These are phyloP conservation scores for Friedmanniomyces endolithicus DNA, from an alignment of 495 filamentous ascomycete species.

Conservation along the genomic window DNA sequence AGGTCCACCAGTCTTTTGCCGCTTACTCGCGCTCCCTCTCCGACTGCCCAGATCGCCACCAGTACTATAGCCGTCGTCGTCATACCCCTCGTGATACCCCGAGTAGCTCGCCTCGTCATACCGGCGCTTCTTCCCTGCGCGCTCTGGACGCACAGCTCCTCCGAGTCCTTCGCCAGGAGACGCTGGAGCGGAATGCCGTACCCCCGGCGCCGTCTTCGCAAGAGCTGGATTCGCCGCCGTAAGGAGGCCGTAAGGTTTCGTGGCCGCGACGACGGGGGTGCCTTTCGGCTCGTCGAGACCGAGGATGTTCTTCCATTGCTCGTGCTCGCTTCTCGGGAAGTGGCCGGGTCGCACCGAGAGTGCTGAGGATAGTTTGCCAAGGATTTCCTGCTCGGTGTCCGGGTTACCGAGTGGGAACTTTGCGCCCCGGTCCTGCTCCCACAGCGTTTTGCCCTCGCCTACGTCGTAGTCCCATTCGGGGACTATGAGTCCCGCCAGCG, in stretches of 20 bases:
- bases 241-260: constrained; percentile 26
- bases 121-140: constrained; percentile 48
- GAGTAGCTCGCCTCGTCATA: constrained; percentile 58
- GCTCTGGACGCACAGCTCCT: constrained; percentile 39
- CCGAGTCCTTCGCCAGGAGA: not conserved
- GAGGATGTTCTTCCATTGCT: constrained; percentile 46
- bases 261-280: not conserved
- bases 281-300: constrained; percentile 40
- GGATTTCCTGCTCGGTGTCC: constrained; percentile 45
- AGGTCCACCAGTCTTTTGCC: constrained; percentile 6
- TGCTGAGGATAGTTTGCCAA: constrained; percentile 31
- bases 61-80: constrained; percentile 40
- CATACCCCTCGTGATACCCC: constrained; percentile 56
- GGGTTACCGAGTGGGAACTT: constrained; percentile 51
- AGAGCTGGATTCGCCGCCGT: not conserved
- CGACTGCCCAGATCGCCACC: constrained; percentile 9
- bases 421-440: constrained; percentile 54
- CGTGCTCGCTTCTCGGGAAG: constrained; percentile 37
- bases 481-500: constrained; percentile 44
- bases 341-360: constrained; percentile 44
- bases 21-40: constrained; percentile 6
- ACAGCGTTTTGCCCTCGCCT: constrained; percentile 53
- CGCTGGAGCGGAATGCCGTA: constrained; percentile 6
- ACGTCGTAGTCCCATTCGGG: constrained; percentile 52
- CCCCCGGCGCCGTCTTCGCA: constrained; percentile 3